These are phyloP conservation scores for Aureobasidium mangrovei DNA, from an alignment of 2,329 filamentous ascomycete genomes.

Conservation along the genomic window DNA sequence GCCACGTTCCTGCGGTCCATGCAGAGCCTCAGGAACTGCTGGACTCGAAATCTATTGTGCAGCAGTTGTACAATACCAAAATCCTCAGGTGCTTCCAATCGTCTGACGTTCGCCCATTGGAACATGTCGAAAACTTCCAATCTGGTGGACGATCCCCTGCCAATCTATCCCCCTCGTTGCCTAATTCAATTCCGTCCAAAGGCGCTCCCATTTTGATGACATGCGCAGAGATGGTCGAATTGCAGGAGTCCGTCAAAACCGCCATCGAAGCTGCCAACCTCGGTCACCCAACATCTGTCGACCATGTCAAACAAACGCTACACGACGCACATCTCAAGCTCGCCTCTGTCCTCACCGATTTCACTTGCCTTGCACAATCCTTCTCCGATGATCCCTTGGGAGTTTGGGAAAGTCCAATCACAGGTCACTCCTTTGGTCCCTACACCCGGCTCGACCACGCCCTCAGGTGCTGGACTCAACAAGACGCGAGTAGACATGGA, in stretches of 20 bases:
- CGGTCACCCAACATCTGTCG: too few relatives aligned
- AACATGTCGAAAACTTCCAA: too few relatives aligned
- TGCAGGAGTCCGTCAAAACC: too few relatives aligned
- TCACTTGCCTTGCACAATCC: not conserved
- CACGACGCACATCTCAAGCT: too few relatives aligned
- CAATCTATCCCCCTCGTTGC: too few relatives aligned
- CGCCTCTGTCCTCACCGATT: not conserved
- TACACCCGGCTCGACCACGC: not conserved
- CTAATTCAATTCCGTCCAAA: too few relatives aligned
- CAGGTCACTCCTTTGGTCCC: not conserved
- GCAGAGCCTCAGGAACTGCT: conserved; percentile 7
- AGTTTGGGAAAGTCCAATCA: not conserved
- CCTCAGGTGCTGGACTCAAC: not conserved
- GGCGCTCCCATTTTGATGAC: too few relatives aligned
- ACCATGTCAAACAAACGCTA: too few relatives aligned
- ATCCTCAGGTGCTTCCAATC: conserved; percentile 1
- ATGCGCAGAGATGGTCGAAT: too few relatives aligned
- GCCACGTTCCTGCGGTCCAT: not conserved
- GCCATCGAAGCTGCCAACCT: too few relatives aligned
- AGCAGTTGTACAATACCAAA: conserved; percentile 39
- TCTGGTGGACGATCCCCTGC: too few relatives aligned
- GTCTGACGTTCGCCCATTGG: not conserved
- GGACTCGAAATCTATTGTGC: conserved; percentile 53
- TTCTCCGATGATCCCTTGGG: conserved; percentile 2
- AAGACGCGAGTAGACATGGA: not conserved